Conservation (phyloP, 441 rosid species). For the Raphanus hybrid region DNA sequence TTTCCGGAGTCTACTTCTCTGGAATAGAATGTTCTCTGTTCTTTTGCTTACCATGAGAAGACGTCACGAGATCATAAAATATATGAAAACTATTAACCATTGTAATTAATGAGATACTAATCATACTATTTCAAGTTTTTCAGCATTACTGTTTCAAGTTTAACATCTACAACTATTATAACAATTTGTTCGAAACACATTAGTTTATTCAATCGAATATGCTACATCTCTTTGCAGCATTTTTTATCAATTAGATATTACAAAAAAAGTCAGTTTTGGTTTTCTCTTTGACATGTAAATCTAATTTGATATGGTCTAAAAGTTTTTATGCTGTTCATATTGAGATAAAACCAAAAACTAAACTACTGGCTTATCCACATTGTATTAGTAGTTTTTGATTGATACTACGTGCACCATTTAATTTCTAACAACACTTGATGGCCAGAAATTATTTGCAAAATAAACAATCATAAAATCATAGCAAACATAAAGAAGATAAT, state of each 20-base stretch:
- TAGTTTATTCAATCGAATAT: too few relatives aligned
- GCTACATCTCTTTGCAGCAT: too few relatives aligned
- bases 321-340: not conserved
- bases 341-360: not conserved
- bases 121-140: too few relatives aligned
- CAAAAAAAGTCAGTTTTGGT: too few relatives aligned
- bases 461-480: not conserved
- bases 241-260: too few relatives aligned
- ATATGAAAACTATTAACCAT: not conserved
- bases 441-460: not conserved
- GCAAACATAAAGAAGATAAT: not conserved
- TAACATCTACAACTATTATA: too few relatives aligned
- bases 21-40: constrained; percentile 41
- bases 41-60: constrained; percentile 21
- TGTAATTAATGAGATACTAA: too few relatives aligned
- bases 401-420: constrained; percentile 36
- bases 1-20: constrained; percentile 26
- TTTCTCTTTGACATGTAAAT: not conserved
- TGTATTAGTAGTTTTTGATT: constrained; percentile 10
- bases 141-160: too few relatives aligned
- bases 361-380: not conserved
- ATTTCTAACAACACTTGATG: constrained; percentile 28
- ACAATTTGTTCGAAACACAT: too few relatives aligned
- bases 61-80: constrained; percentile 10
- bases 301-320: not conserved